These are phyloP conservation scores for Emergomyces pasteurianus DNA, from an alignment of 2,329 filamentous ascomycete genomes.

Conservation along the genomic window DNA sequence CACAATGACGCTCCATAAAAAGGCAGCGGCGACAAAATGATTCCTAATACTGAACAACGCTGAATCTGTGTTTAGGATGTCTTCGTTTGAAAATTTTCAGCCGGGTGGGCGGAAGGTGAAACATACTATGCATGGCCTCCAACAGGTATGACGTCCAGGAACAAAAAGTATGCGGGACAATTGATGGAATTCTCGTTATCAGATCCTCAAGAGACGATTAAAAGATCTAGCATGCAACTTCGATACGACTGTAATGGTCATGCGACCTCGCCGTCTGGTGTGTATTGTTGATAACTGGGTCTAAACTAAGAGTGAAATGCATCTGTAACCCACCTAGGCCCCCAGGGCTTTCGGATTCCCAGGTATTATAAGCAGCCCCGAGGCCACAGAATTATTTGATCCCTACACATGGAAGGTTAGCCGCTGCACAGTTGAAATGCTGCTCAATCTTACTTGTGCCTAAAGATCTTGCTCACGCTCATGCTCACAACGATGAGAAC, in stretches of 20 bases:
- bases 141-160: conserved; percentile 3
- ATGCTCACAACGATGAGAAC: too few species aligned
- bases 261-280: background rate
- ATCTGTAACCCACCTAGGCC: background rate
- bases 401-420: background rate
- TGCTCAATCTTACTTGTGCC: background rate
- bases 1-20: background rate
- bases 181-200: background rate
- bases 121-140: background rate
- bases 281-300: background rate
- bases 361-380: background rate
- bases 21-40: background rate
- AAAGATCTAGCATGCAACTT: background rate
- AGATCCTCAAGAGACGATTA: background rate
- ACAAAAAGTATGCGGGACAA: background rate
- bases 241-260: background rate
- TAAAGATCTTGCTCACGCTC: background rate
- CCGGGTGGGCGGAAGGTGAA: background rate
- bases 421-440: background rate
- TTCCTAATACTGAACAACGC: background rate
- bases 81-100: background rate
- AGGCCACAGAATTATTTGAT: background rate
- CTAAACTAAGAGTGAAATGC: background rate
- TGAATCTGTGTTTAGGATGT: too few species aligned
- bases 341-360: background rate